Evolutionary conservation across 306 rosid genomes (phyloP), one percentile per base, ranked within the genome.

Genomic region (Sicyos baderoa): DNA sequence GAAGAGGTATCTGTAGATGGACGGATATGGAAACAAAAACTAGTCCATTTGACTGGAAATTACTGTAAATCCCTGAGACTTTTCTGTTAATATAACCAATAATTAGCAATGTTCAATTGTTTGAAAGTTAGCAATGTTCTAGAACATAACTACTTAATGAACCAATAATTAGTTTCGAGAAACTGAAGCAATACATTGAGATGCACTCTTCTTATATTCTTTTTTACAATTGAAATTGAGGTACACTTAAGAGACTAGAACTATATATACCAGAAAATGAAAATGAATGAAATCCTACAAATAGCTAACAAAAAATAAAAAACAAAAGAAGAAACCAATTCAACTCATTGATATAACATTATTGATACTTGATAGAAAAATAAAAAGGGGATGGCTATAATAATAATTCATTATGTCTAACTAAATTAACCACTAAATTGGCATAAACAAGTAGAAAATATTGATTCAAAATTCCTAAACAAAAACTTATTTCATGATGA

Each of bases 221-320:
- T 50, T 4, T 54, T 54, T 19, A 54, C 7, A 55, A 12, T 55
- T 55, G 27, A 9, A 21, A 8, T 3, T 32, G 27, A 42, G 11
- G 23, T 37, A 27, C 23, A 63, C n/a, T 63, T n/a, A n/a, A n/a
- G n/a, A n/a, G n/a, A n/a, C 50, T 62, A 62, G 21, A 63, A 42
- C 69, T 40, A 35, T 40, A 42, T 9, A 63, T 42, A 0, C 69
- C 32, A 2, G 52, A 5, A 21, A 42, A 44, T 11, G 12, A 44
- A 42, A 64, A 63, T 40, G 1, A 63, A 10, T 7, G 18, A 17
- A 64, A 64, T 19, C 35, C 35, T 4, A 19, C 70, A 64, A 18
- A 18, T 5, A 19, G 35, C 53, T 42, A 44, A 40, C 14, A 22
- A 23, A 23, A 12, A 56, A 10, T 7, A 25, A 25, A 23, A 12